Evolutionary conservation across 2,329 filamentous ascomycete genomes (phyloP), one percentile per base, ranked within the genome.

Genomic region (Tetracladium maxilliforme): DNA sequence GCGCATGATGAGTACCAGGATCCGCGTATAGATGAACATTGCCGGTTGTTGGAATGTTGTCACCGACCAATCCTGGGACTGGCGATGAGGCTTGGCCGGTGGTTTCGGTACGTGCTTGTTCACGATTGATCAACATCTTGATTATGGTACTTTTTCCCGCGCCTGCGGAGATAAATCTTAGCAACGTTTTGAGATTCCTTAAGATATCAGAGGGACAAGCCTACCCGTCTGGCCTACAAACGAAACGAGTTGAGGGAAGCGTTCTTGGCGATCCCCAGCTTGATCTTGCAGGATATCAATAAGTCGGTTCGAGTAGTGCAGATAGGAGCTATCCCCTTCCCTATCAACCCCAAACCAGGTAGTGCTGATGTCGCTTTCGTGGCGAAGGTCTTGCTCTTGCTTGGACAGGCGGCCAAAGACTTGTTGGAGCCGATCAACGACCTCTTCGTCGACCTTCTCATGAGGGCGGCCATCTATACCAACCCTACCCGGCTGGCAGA

Each of bases 11-110:
- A 4, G 52, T 57, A 1, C 44, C 38, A 3, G 61, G 61, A 31
- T 66, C 61, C 2, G 48, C 44, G 30, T 66, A 66, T 4, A 67
- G 42, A 37, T 67, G 60, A 3, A 64, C 58, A 34, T 63, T 59
- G 7, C 49, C 58, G 5, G 58, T 61, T 4, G 59, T 64, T 2
- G 60, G 54, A 6, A 57, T 38, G 18, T 50, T 38, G 17, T 42
- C 39, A 14, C 50, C 45, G 11, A 47, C 45, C 10, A 49, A 51
- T 4, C 58, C 60, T 4, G 58, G 52, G 4, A 64, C 51, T 3
- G 59, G 59, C 2, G 48, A 54, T 12, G 40, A n/a, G 41, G 35
- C 50, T 52, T 25, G 46, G 43, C 17, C 45, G 39, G 10, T 31
- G 27, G 11, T 38, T 42, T 20, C 32, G 28, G 28, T 30, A 26